Conservation (phyloP, 495 filamentous ascomycete species). For the Penicillium maclennaniae region DNA sequence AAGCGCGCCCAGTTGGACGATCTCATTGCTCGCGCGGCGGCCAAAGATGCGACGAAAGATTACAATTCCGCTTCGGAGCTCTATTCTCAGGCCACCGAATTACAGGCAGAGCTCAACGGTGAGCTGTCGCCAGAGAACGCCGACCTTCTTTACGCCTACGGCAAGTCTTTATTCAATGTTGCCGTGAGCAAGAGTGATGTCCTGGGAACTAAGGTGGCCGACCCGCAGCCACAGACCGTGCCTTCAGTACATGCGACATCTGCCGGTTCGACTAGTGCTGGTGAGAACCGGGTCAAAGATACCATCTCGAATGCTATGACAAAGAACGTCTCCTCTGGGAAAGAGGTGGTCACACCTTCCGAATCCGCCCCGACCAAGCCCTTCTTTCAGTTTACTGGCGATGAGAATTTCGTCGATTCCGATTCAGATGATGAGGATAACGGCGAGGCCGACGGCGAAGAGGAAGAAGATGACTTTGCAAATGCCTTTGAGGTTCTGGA, state of each 20-base stretch:
- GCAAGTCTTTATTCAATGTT: conserved; percentile 86
- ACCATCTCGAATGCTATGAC: conserved; percentile 22
- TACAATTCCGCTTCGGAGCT: conserved; percentile 78
- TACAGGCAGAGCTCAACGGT: conserved; percentile 88
- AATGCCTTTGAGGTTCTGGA: conserved; percentile 91
- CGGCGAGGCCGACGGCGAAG: conserved; percentile 41
- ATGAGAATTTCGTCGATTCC: conserved; percentile 81
- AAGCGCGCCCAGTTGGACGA: conserved; percentile 32
- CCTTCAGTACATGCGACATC: conserved; percentile 13
- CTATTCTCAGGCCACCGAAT: conserved; percentile 81
- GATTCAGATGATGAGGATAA: conserved; percentile 65
- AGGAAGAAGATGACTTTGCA: conserved; percentile 82
- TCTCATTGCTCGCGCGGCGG: conserved; percentile 56
- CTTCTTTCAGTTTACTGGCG: conserved; percentile 87
- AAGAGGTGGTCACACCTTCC: conserved; percentile 36
- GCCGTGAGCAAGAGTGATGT: conserved; percentile 94
- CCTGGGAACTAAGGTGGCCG: conserved; percentile 73
- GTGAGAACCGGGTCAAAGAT: conserved; percentile 26
- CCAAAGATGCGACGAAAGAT: conserved; percentile 79
- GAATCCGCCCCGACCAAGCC: conserved; percentile 53
- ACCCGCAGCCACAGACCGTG: conserved; percentile 38
- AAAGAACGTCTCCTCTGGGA: conserved; percentile 35
- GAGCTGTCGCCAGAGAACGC: conserved; percentile 87
- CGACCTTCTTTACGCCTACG: conserved; percentile 89
- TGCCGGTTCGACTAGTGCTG: conserved; percentile 13